Percentiles rank a stretch among this genome's conserved stretches.
phyloP scores from a whole-genome alignment of 768 basidiomycete species.

The Russula vinacea region DNA sequence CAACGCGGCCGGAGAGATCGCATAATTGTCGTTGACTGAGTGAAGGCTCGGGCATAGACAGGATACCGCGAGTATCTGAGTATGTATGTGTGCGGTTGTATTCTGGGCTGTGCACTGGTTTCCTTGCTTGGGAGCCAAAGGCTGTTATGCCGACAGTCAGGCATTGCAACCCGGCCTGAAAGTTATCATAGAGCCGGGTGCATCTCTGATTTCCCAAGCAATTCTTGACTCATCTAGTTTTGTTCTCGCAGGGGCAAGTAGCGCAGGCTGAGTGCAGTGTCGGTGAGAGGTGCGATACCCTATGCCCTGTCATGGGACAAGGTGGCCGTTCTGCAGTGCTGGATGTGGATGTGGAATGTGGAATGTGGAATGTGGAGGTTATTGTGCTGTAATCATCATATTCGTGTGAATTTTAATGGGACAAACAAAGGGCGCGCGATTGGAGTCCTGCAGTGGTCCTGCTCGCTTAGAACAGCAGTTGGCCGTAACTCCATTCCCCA shows the following conservation, averaged over 20 bases:
- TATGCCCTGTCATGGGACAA: neutral
- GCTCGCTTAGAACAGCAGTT: neutral
- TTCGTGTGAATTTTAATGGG: neutral
- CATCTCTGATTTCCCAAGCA: neutral
- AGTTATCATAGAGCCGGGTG: neutral
- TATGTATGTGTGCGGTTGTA: too few relatives aligned
- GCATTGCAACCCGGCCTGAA: neutral
- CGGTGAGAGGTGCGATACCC: neutral
- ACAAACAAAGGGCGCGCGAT: neutral
- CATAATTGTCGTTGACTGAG: too few relatives aligned
- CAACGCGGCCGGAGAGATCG: neutral
- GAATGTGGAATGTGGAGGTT: too few relatives aligned
- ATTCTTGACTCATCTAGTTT: neutral
- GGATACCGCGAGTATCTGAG: too few relatives aligned
- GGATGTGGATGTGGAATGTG: too few relatives aligned
- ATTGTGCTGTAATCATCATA: too few relatives aligned
- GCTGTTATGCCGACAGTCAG: too few relatives aligned
- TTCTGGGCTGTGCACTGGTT: too few relatives aligned
- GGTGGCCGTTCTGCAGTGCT: too few relatives aligned
- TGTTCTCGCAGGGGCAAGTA: neutral
- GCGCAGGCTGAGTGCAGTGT: neutral
- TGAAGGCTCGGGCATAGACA: too few relatives aligned
- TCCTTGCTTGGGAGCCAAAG: neutral
- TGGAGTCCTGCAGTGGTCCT: too few relatives aligned
- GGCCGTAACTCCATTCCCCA: neutral